Percentiles rank a stretch among this genome's conserved stretches.
These are phyloP conservation scores for Panaeolus papilionaceus DNA, from an alignment of 768 basidiomycete species.

Conservation along the genomic window DNA sequence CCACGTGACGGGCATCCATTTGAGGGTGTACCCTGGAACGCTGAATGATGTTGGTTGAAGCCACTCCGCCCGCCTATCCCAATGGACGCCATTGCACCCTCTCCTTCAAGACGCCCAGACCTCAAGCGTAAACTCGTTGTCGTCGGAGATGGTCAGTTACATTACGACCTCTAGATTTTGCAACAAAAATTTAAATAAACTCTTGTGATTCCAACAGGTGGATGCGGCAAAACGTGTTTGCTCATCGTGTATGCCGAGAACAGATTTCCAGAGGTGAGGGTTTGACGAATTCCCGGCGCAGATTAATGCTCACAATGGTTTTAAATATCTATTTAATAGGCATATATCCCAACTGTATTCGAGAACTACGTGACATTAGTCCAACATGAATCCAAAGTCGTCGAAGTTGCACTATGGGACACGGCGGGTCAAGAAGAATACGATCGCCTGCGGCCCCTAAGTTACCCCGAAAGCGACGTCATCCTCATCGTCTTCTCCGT, in stretches of 20 bases:
- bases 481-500: constrained; percentile 95
- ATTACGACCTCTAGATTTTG: constrained; percentile 8
- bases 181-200: constrained; percentile 12
- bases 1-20: constrained; percentile 30
- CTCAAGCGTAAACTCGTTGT: constrained; percentile 89
- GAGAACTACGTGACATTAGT: constrained; percentile 94
- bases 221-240: constrained; percentile 93
- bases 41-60: constrained; percentile 18
- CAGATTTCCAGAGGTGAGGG: constrained; percentile 87
- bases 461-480: constrained; percentile 89
- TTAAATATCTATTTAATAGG: constrained; percentile 48
- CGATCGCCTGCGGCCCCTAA: constrained; percentile 84
- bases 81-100: constrained; percentile 18
- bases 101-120: constrained; percentile 62
- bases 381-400: constrained; percentile 83
- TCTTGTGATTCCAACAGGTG: constrained; percentile 51
- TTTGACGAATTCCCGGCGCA: neutral
- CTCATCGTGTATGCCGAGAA: constrained; percentile 97
- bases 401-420: constrained; percentile 98
- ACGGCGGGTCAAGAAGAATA: constrained; percentile 98
- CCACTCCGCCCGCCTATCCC: constrained; percentile 10
- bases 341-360: constrained; percentile 93
- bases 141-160: constrained; percentile 78
- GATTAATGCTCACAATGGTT: constrained; percentile 10
- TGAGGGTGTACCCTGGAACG: neutral